phyloP scores from a whole-genome alignment of 257 asterid genomes.

The Ajuga chamaepitys region DNA sequence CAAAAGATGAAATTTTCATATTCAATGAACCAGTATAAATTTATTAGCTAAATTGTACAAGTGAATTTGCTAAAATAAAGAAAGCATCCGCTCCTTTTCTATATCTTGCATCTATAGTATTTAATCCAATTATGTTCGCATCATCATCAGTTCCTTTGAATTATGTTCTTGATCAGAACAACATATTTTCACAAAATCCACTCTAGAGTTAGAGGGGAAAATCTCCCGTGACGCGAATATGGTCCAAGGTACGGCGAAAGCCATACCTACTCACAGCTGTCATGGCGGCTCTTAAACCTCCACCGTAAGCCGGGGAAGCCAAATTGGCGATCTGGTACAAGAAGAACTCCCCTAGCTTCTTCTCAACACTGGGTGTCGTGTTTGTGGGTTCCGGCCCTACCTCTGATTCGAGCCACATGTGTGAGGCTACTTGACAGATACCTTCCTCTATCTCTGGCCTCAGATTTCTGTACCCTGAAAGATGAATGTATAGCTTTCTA shows the following conservation, averaged over 20 bases:
- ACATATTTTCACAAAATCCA: neutral
- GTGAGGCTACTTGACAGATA: slow-evolving; percentile 86
- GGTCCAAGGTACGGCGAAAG: slow-evolving; percentile 66
- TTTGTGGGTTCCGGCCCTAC: slow-evolving; percentile 46
- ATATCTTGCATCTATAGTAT: too few relatives aligned
- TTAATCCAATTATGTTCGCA: too few relatives aligned
- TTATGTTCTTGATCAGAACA: too few relatives aligned
- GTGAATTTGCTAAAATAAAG: too few relatives aligned
- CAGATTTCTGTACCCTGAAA: slow-evolving; percentile 62
- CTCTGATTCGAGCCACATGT: slow-evolving; percentile 93
- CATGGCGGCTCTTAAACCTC: slow-evolving; percentile 76
- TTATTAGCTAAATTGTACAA: too few relatives aligned
- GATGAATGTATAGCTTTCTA: neutral
- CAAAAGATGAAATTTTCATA: too few relatives aligned
- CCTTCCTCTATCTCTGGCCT: slow-evolving; percentile 90
- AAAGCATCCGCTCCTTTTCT: too few relatives aligned
- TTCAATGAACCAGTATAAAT: too few relatives aligned
- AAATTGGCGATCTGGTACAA: slow-evolving; percentile 83
- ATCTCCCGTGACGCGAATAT: slow-evolving; percentile 53
- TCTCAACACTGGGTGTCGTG: slow-evolving; percentile 47
- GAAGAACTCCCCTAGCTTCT: slow-evolving; percentile 79
- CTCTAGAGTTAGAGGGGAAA: slow-evolving; percentile 38
- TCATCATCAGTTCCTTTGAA: too few relatives aligned
- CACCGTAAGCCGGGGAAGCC: slow-evolving; percentile 93
- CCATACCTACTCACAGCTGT: slow-evolving; percentile 78